Percentiles rank a stretch among this genome's conserved stretches.
These are phyloP conservation scores for Fusarium concolor DNA, from an alignment of 2,329 filamentous ascomycete species.

Conservation along the genomic window DNA sequence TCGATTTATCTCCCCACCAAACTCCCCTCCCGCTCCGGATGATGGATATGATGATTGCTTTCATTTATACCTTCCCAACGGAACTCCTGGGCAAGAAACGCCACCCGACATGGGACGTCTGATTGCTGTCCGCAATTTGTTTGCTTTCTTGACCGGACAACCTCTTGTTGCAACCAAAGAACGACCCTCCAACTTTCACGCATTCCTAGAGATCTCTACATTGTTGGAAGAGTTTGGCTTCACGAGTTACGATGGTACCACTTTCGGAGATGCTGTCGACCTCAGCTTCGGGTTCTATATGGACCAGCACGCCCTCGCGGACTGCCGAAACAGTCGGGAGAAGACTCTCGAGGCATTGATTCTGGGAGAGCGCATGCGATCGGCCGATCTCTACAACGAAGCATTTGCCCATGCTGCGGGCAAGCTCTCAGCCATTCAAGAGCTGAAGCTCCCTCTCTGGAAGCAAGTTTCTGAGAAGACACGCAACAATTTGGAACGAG, in stretches of 20 bases:
- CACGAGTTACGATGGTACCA: slow-evolving; percentile 65
- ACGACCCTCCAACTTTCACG: slow-evolving; percentile 64
- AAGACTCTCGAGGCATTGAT: slow-evolving; percentile 91
- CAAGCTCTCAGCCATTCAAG: slow-evolving; percentile 80
- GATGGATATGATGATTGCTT: slow-evolving; percentile 55
- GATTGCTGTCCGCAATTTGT: slow-evolving; percentile 71
- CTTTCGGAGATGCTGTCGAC: slow-evolving; percentile 69
- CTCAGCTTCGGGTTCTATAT: slow-evolving; percentile 80
- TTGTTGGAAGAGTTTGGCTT: slow-evolving; percentile 70
- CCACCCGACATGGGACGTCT: slow-evolving; percentile 63
- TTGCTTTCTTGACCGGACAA: slow-evolving; percentile 73
- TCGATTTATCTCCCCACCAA: slow-evolving; percentile 53
- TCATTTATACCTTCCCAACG: slow-evolving; percentile 65
- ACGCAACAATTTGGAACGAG: slow-evolving; percentile 82
- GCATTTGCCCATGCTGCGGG: slow-evolving; percentile 92
- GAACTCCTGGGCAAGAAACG: slow-evolving; percentile 50
- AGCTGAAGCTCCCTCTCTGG: slow-evolving; percentile 75
- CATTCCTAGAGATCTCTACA: slow-evolving; percentile 65
- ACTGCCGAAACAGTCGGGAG: slow-evolving; percentile 84
- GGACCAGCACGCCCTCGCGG: slow-evolving; percentile 79
- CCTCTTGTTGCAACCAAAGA: slow-evolving; percentile 69
- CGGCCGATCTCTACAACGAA: slow-evolving; percentile 84
- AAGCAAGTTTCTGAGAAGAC: slow-evolving; percentile 77
- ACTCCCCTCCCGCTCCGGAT: slow-evolving; percentile 51
- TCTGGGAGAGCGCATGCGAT: slow-evolving; percentile 89